phyloP scores from a whole-genome alignment of 768 basidiomycete species.

The Arthromyces matolae region DNA sequence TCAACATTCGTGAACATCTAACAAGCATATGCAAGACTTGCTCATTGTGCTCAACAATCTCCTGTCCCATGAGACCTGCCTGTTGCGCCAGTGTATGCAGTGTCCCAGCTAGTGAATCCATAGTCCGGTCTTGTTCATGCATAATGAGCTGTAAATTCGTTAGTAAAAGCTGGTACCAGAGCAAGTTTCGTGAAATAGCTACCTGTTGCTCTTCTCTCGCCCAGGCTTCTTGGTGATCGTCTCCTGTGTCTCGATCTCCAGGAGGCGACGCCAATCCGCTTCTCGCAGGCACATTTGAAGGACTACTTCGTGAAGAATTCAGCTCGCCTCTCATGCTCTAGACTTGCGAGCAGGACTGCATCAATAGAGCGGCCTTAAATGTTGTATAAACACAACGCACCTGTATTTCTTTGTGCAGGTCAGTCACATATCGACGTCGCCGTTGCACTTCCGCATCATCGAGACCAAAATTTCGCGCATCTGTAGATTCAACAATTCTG shows the following conservation, averaged over 20 bases:
- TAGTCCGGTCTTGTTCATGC: conserved; percentile 83
- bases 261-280: conserved; percentile 33
- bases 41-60: conserved; percentile 91
- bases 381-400: conserved; percentile 39
- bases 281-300: conserved; percentile 23
- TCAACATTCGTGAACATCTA: neutral
- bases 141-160: conserved; percentile 65
- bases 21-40: conserved; percentile 27
- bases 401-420: conserved; percentile 73
- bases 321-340: conserved; percentile 76
- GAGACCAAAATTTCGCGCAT: conserved; percentile 81
- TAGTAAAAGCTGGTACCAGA: neutral
- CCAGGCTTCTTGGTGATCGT: conserved; percentile 74
- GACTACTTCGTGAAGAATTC: conserved; percentile 20
- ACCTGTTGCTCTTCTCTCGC: conserved; percentile 85
- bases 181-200: neutral
- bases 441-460: conserved; percentile 72
- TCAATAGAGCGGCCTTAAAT: conserved; percentile 19
- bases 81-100: conserved; percentile 82
- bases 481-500: conserved; percentile 85
- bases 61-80: conserved; percentile 91
- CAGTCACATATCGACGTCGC: conserved; percentile 71
- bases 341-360: conserved; percentile 37
- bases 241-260: conserved; percentile 25
- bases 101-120: conserved; percentile 85